These are phyloP conservation scores for Calocybe gangraenosa DNA, from an alignment of 768 basidiomycete genomes.

Conservation along the genomic window DNA sequence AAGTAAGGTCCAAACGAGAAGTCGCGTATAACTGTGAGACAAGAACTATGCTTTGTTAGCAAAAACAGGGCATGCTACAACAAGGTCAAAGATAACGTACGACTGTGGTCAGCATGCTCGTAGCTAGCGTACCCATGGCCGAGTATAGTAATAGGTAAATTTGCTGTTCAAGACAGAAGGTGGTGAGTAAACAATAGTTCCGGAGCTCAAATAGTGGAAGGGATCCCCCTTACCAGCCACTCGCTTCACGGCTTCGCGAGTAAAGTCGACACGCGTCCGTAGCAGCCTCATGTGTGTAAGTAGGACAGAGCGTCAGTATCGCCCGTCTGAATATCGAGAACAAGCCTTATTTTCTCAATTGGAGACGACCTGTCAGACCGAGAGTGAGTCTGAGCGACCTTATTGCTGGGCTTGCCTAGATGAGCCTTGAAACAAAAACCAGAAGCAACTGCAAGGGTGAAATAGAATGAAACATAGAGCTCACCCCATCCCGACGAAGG, in stretches of 20 bases:
- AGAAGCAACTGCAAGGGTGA: no score
- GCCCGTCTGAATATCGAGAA: conserved; percentile 53
- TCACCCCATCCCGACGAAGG: no score
- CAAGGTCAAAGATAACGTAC: conserved; percentile 43
- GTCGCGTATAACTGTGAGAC: conserved; percentile 92
- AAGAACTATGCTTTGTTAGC: no score
- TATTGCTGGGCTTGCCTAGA: no score
- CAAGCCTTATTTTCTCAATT: conserved; percentile 72
- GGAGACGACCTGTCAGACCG: conserved; percentile 63
- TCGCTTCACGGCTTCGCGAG: conserved; percentile 81
- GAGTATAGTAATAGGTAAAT: conserved; percentile 90
- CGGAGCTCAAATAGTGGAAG: neutral
- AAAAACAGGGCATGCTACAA: neutral
- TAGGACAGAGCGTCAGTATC: conserved; percentile 56
- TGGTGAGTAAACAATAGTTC: neutral
- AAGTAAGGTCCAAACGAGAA: conserved; percentile 97
- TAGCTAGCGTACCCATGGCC: conserved; percentile 91
- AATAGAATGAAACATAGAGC: no score
- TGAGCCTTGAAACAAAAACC: no score
- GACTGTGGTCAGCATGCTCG: conserved; percentile 81
- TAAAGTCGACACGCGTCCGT: conserved; percentile 78
- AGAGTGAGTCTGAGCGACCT: conserved; percentile 47
- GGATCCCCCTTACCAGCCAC: conserved; percentile 85
- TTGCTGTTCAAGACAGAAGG: conserved; percentile 46
- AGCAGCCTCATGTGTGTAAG: conserved; percentile 63